phyloP scores from a whole-genome alignment of 148 eudicot genomes.

The Euryodendron excelsum region DNA sequence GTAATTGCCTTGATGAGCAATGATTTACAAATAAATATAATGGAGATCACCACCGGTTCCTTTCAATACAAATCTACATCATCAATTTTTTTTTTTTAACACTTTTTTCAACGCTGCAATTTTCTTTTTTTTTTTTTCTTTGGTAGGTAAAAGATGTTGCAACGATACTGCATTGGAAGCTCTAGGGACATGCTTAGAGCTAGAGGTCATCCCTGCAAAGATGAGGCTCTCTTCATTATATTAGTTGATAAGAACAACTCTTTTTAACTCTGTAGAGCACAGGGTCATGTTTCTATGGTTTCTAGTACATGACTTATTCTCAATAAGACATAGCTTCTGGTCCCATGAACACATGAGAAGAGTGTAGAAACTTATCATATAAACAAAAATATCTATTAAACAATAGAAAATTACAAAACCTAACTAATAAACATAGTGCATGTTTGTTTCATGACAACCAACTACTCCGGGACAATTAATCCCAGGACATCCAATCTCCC shows the following conservation, averaged over 20 bases:
- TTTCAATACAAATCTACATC: not conserved
- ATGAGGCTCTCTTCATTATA: constrained; percentile 11
- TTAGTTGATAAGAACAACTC: not conserved
- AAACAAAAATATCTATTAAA: too few relatives aligned
- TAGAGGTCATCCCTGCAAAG: constrained; percentile 29
- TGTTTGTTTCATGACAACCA: too few relatives aligned
- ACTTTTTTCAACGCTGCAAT: constrained; percentile 29
- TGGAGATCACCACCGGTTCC: constrained; percentile 14
- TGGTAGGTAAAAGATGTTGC: constrained; percentile 92
- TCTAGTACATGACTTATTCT: too few relatives aligned
- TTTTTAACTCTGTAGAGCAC: too few relatives aligned
- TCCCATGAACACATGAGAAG: too few relatives aligned
- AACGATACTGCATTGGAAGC: constrained; percentile 85
- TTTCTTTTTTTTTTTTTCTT: constrained; percentile 31
- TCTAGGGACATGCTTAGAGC: constrained; percentile 38
- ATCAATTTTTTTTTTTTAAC: not conserved
- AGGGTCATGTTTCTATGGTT: too few relatives aligned
- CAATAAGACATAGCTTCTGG: too few relatives aligned
- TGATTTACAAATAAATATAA: constrained; percentile 16
- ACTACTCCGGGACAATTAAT: too few relatives aligned
- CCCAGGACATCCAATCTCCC: too few relatives aligned
- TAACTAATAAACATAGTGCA: too few relatives aligned
- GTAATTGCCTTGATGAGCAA: constrained; percentile 22
- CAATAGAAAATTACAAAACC: too few relatives aligned
- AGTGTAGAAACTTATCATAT: too few relatives aligned